Conservation (phyloP, 345 rosid genomes). For the Aquilaria yunnanensis region DNA sequence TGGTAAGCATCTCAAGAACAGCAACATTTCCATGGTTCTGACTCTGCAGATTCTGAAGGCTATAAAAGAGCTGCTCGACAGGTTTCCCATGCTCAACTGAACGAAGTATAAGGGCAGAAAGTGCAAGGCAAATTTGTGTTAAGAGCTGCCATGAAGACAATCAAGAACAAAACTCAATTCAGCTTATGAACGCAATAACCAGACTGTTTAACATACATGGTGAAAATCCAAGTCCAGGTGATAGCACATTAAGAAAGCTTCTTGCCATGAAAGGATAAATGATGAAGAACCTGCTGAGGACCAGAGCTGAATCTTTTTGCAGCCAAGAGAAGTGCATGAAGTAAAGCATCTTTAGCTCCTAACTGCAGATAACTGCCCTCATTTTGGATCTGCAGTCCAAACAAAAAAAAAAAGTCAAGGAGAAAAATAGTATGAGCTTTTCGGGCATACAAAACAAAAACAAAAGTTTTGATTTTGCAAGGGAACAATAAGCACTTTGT, state of each 20-base stretch:
- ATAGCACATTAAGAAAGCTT: neutral
- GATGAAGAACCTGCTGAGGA: constrained; percentile 75
- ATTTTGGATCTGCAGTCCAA: constrained; percentile 63
- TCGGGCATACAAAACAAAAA: neutral
- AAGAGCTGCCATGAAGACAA: constrained; percentile 52
- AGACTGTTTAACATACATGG: no score
- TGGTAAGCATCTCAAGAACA: constrained; percentile 87
- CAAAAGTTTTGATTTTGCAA: no score
- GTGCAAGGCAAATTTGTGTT: constrained; percentile 94
- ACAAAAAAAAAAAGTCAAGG: neutral
- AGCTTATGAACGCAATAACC: neutral
- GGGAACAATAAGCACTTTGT: neutral
- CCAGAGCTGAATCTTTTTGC: constrained; percentile 83
- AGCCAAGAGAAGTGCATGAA: constrained; percentile 77
- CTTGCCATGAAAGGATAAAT: constrained; percentile 4
- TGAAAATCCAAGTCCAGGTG: neutral
- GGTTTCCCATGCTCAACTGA: constrained; percentile 75
- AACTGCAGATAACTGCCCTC: constrained; percentile 71
- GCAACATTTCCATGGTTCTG: constrained; percentile 80
- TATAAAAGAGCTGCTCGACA: constrained; percentile 74
- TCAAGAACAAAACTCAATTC: constrained; percentile 5
- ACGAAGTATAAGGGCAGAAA: constrained; percentile 72
- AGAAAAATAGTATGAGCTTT: neutral
- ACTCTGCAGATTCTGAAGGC: constrained; percentile 68
- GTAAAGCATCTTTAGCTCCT: constrained; percentile 70